Percentiles rank a stretch among this genome's conserved stretches.
Evolutionary conservation across 352 stramenopile genomes (phyloP).

Genomic region (Phytophthora hibernalis): DNA sequence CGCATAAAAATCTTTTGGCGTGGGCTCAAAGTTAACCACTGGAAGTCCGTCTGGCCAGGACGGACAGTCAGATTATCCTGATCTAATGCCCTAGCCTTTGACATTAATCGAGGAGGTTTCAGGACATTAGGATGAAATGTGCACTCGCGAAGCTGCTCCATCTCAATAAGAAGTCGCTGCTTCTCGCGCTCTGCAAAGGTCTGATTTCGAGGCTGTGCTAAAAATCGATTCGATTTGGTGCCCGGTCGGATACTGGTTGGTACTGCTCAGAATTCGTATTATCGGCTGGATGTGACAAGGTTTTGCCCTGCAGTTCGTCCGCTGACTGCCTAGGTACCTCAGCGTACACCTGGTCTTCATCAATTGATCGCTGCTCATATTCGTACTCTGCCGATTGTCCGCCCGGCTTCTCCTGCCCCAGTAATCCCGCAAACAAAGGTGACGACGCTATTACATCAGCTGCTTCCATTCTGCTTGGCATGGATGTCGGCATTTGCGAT

Average conservation of each 20-base stretch:
- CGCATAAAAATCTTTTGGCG: conserved; percentile 33
- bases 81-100: neutral
- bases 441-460: conserved; percentile 5
- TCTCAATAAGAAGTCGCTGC: conserved; percentile 59
- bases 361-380: conserved; percentile 1
- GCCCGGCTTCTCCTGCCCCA: conserved; percentile 3
- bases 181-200: conserved; percentile 73
- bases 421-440: conserved; percentile 24
- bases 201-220: conserved; percentile 64
- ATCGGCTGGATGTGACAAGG: neutral
- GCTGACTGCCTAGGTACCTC: neutral
- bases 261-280: conserved; percentile 7
- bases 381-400: neutral
- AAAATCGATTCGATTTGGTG: conserved; percentile 44
- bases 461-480: conserved; percentile 2
- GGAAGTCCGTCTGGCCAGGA: conserved; percentile 44
- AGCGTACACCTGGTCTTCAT: neutral
- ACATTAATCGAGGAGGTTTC: conserved; percentile 29
- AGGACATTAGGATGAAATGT: conserved; percentile 68
- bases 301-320: neutral
- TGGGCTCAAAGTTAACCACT: conserved; percentile 71
- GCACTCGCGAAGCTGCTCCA: conserved; percentile 68
- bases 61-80: conserved; percentile 1
- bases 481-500: neutral
- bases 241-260: conserved; percentile 5